Base-by-base conservation (phyloP, 2,329 filamentous ascomycete species). In the Waltergamsia citrina region DNA sequence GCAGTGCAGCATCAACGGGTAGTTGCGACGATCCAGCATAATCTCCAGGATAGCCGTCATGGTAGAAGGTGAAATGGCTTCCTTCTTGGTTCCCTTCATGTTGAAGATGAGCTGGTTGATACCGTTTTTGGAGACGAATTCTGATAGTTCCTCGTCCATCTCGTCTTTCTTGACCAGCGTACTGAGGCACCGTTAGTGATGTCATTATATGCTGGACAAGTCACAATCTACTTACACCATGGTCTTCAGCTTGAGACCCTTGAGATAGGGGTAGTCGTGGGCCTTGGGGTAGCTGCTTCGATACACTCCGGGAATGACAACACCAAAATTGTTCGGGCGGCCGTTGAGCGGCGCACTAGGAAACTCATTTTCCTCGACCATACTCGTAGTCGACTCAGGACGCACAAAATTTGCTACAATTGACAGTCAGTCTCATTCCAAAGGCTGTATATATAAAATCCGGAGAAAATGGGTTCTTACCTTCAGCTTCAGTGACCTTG, bases 11-110 rank as follows among this genome's bases (percentile, higher is more conserved):
- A 94, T 67, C 9, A 95, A 58, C 1, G 88, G 88, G 43, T 92
- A 78, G 41, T 93, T 86, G 22, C 67, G 59, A 32, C 70, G 70
- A 49, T 93, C 74, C 34, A 90, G 66, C 26, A 90, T 71, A 27
- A 90, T 62, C 10, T 72, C 64, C 17, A 94, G 67, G 29, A 90
- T 85, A 7, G 73, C 63, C 41, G 71, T 69, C 69, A 94, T 85
- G 18, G 78, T 75, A 29, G 65, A 56, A 7, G 74, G 52, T 1
- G 81, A 73, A 23, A 85, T 85, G 7, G 69, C 69, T 35, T 80
- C 67, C 46, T 88, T 87, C 57, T 95, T 94, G 44, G 93, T 94
- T n/a, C 87, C 82, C 41, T 79, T 74, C 65, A 95, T 83, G 44
- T 80, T 72, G 48, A 94, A 81, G 27, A 84, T 67, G 43, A 78